Evolutionary conservation across 768 basidiomycete species (phyloP), one percentile per base, ranked within the genome.

Genomic region (Pleurotus platypus): DNA sequence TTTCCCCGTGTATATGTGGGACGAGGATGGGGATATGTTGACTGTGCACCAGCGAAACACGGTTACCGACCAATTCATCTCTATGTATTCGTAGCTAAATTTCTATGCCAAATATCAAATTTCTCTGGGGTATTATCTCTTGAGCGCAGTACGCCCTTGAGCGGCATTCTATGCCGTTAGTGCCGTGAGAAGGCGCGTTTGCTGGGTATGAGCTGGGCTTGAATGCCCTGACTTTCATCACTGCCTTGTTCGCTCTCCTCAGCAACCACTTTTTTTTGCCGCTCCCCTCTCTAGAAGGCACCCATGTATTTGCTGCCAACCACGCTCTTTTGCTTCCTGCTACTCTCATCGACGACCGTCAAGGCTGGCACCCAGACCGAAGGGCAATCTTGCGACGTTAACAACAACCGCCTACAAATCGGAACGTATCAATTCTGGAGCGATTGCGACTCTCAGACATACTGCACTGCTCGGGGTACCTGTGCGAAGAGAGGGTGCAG

Each of bases 341-440:
- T 42, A 30, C 13, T 16, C 50, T 73, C 66, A 46, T 67, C 59
- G 59, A 64, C 72, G 46, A 60, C 70, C 58, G 76, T 74, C 39
- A 53, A 70, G 55, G 85, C 85, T 26, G 82, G 87, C 54, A 75
- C 70, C 51, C 68, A 71, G 40, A 67, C 71, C 49, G 70, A 74
- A 45, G 81, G 78, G 57, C 69, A 75, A 11, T 61, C 72, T 49
- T 90, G 86, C 71, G 75, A 76, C 38, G 70, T 75, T 26, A 67
- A 67, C 39, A 75, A 89, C 71, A 90, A 84, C 66, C 82, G 86
- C 55, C 82, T 93, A 20, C 84, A 90, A 66, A 67, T 75, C 13
- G 87, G 87, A 59, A 91, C 91, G n/a, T 90, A 81, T 69, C 86
- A 90, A 67, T 88, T 93, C 70, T 82, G 79, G 70, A 79, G 81